phyloP scores from a whole-genome alignment of 441 rosid species.

The Erodium moschatum region DNA sequence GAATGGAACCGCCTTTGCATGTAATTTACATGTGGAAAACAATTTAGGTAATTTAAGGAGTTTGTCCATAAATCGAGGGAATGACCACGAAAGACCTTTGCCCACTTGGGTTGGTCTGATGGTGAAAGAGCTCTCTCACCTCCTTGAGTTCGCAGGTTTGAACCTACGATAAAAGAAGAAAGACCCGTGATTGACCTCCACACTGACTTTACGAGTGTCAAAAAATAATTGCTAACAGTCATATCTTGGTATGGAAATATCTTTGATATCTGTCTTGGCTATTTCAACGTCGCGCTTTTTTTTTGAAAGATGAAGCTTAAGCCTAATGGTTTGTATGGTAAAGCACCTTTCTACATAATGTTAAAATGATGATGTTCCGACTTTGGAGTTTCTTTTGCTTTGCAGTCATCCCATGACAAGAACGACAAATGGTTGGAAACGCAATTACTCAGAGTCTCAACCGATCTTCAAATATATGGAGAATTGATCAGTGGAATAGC shows the following conservation, averaged over 20 bases:
- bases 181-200: no score
- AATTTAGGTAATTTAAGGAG: no score
- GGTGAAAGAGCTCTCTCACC: no score
- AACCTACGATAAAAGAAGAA: no score
- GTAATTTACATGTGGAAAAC: no score
- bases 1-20: no score
- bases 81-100: no score
- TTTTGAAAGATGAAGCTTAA: background rate
- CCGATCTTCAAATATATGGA: background rate
- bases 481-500: background rate
- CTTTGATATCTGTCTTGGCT: background rate
- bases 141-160: no score
- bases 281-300: background rate
- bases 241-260: background rate
- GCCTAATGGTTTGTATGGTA: background rate
- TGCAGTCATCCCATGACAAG: background rate
- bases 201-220: no score
- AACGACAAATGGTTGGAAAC: background rate
- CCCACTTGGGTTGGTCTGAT: no score
- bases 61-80: no score
- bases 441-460: background rate
- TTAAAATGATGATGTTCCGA: background rate
- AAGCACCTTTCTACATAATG: background rate
- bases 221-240: background rate
- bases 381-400: background rate